These are phyloP conservation scores for Alternaria dauci DNA, from an alignment of 2,329 filamentous ascomycete genomes.

Conservation along the genomic window DNA sequence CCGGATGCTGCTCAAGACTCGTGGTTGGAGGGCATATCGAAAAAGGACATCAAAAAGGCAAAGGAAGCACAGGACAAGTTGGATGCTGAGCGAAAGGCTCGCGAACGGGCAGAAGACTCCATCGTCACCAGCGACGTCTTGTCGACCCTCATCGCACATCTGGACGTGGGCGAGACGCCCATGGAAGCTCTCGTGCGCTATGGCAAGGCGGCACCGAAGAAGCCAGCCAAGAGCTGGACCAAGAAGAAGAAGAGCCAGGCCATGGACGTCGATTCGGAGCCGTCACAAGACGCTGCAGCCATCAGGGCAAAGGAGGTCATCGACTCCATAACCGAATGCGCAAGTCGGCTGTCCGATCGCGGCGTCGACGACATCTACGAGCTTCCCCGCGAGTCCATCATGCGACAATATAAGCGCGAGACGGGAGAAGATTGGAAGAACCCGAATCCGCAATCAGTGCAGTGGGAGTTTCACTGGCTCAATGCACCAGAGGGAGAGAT, in stretches of 20 bases:
- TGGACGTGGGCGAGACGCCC: slow-evolving; percentile 84
- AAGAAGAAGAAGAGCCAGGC: slow-evolving; percentile 57
- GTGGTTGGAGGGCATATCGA: slow-evolving; percentile 91
- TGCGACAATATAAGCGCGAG: slow-evolving; percentile 83
- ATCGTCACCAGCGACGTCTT: slow-evolving; percentile 78
- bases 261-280: slow-evolving; percentile 74
- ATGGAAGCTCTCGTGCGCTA: slow-evolving; percentile 87
- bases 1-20: slow-evolving; percentile 89
- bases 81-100: slow-evolving; percentile 76
- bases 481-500: slow-evolving; percentile 81
- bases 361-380: slow-evolving; percentile 94
- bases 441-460: slow-evolving; percentile 52
- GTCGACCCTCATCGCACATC: slow-evolving; percentile 71
- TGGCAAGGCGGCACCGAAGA: slow-evolving; percentile 66
- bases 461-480: slow-evolving; percentile 94
- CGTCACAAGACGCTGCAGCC: slow-evolving; percentile 73
- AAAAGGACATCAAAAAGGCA: slow-evolving; percentile 90
- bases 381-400: slow-evolving; percentile 80
- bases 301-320: slow-evolving; percentile 75
- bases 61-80: slow-evolving; percentile 87
- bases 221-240: slow-evolving; percentile 57
- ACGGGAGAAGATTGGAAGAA: slow-evolving; percentile 86
- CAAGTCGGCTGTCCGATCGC: slow-evolving; percentile 83
- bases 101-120: slow-evolving; percentile 76
- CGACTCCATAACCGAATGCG: slow-evolving; percentile 84